phyloP scores from a whole-genome alignment of 1,139 yeast genomes.

The Candida glucosophila region DNA sequence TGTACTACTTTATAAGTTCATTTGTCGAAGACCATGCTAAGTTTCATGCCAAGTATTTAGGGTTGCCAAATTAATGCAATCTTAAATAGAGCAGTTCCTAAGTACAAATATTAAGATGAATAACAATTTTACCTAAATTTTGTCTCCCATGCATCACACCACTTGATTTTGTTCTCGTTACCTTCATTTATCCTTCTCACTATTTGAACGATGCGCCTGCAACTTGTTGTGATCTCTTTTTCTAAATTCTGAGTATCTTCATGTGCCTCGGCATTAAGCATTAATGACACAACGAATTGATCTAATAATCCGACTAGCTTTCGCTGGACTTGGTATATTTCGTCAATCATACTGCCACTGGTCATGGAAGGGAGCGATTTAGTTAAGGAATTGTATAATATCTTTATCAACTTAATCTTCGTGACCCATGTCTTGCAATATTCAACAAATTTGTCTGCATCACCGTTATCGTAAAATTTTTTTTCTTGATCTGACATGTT shows the following conservation, averaged over 20 bases:
- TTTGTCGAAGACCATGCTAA: constrained; percentile 80
- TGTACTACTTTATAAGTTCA: constrained; percentile 75
- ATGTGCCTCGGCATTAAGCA: constrained; percentile 33
- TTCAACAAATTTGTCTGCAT: constrained; percentile 20
- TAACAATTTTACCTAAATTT: constrained; percentile 19
- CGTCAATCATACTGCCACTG: constrained; percentile 26
- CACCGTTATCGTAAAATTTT: constrained; percentile 11
- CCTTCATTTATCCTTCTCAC: constrained; percentile 30
- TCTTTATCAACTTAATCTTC: constrained; percentile 46
- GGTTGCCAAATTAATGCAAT: constrained; percentile 21
- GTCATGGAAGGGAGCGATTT: constrained; percentile 43
- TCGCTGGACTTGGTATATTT: constrained; percentile 22
- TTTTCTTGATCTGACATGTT: constrained; percentile 11
- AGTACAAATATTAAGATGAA: neutral
- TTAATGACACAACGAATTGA: constrained; percentile 38
- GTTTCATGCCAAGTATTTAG: constrained; percentile 77
- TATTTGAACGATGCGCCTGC: constrained; percentile 22
- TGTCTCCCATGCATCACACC: constrained; percentile 44
- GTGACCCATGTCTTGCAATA: constrained; percentile 41
- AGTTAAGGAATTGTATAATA: constrained; percentile 44
- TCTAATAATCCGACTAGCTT: constrained; percentile 31
- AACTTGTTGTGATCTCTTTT: constrained; percentile 16
- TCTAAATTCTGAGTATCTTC: constrained; percentile 20
- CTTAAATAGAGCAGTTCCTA: constrained; percentile 1
- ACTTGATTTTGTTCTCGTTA: constrained; percentile 35